Evolutionary conservation across 164 flowering plant genomes (phyloP), one percentile per base, ranked within the genome.

Genomic region (Dillenia suffruticosa): DNA sequence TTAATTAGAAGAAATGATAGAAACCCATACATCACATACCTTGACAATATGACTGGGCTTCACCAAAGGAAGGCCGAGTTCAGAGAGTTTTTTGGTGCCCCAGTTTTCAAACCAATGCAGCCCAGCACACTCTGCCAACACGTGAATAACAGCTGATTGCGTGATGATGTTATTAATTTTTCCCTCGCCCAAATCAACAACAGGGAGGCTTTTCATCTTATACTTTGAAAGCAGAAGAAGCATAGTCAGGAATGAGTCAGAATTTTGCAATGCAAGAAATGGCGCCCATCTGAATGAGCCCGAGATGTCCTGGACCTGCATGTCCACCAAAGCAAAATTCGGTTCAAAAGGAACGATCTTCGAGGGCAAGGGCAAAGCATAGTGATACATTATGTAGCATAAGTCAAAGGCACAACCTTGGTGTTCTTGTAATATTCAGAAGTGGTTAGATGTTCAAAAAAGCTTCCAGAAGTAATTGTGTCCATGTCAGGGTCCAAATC

Each of bases 201-300:
- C 96, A 40, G 99, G 97, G 66, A 95, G 67, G 66, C 99, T 92
- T 79, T 95, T 95, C 97, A 94, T 91, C 77, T 85, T 89, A 79
- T 95, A 92, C 68, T 95, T 92, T 9, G 99, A 95, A 16, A 95
- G 86, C 63, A 95, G 79, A 73, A 95, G 63, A 8, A 95, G 82
- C 96, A 95, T 90, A 26, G 99, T 92, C 70, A 95, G 60, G 57
- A 92, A 89, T 56, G 94, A 81, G 73, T 95, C 89, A 1, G 86
- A 72, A 26, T 69, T 78, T 76, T 89, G 96, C 76, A 92, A 69
- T n/a, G 97, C 96, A 46, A 95, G 93, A 74, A 95, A 95, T 24
- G 99, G 99, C 2, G 97, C 99, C 99, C 99, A 95, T 0, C 99
- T 89, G 65, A 95, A 95, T 32, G 96, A 80, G 55, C 99, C 99